These are phyloP conservation scores for Kingdonia uniflora DNA, from an alignment of 164 flowering plant genomes.

Conservation along the genomic window DNA sequence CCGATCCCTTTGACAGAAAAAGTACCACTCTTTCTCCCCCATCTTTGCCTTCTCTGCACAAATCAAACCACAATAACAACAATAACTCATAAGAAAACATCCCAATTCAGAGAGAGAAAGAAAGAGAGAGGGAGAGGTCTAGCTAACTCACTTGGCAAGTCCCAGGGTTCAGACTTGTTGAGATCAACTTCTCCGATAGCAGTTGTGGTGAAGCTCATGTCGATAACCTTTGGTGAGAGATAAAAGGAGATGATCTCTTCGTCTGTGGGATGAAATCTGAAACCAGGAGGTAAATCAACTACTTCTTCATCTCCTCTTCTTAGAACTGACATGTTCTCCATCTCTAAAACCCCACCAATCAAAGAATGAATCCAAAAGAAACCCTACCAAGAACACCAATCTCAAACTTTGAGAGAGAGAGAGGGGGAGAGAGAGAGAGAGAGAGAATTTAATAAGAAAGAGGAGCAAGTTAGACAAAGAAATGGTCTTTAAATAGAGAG, in stretches of 20 bases:
- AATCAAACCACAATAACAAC: not conserved
- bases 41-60: constrained; percentile 16
- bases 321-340: constrained; percentile 3
- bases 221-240: constrained; percentile 10
- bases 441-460: constrained; percentile 10
- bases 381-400: no score
- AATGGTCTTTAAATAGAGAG: constrained; percentile 12
- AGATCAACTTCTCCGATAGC: constrained; percentile 22
- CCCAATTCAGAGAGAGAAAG: not conserved
- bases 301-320: constrained; percentile 5
- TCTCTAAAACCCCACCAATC: not conserved
- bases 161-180: constrained; percentile 27
- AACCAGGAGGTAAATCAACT: constrained; percentile 24
- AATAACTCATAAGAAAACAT: not conserved
- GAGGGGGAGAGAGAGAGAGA: constrained; percentile 5
- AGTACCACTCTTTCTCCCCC: constrained; percentile 27
- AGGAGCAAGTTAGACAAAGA: constrained; percentile 5
- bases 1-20: constrained; percentile 22
- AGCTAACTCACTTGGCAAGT: constrained; percentile 17
- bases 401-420: no score
- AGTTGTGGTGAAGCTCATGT: constrained; percentile 11
- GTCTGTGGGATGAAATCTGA: constrained; percentile 27
- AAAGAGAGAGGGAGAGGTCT: not conserved
- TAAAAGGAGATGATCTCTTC: constrained; percentile 21
- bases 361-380: no score